A percentile compares a stretch with the other conserved stretches of the same genome.
Conservation (phyloP, 2,329 filamentous ascomycete genomes). For the Chaetoscypha palmicola region DNA sequence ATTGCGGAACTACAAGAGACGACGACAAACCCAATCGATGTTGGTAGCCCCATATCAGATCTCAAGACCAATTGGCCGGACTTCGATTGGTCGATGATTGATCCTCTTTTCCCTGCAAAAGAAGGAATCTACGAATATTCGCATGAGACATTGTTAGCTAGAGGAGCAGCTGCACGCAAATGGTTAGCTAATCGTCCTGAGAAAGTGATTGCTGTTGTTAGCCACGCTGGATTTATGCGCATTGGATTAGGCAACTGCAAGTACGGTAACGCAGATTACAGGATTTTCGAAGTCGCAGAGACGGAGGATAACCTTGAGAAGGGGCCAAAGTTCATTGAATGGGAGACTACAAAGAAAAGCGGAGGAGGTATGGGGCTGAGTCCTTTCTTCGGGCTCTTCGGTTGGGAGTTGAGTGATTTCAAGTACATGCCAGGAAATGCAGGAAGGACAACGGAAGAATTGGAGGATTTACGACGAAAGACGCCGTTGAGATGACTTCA, state of each 20-base stretch:
- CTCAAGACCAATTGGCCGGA: constrained; percentile 8
- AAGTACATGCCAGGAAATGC: constrained; percentile 11
- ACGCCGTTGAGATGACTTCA: constrained; percentile 2
- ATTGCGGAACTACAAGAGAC: constrained; percentile 14
- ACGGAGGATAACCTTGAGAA: constrained; percentile 1
- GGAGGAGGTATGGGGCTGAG: constrained; percentile 13
- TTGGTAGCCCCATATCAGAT: constrained; percentile 7
- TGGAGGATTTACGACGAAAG: background rate
- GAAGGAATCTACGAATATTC: constrained; percentile 12
- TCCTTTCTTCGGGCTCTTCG: constrained; percentile 9
- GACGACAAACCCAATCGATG: constrained; percentile 12
- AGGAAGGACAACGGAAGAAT: constrained; percentile 1
- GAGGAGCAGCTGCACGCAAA: constrained; percentile 6
- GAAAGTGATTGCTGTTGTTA: constrained; percentile 16
- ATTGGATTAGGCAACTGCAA: constrained; percentile 12
- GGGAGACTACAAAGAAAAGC: constrained; percentile 10
- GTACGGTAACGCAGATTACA: constrained; percentile 14
- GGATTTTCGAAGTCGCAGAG: constrained; percentile 13
- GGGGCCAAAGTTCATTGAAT: constrained; percentile 8
- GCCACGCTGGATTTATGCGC: constrained; percentile 14
- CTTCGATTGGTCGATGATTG: constrained; percentile 9
- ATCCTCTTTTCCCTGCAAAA: constrained; percentile 11
- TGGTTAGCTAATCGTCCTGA: constrained; percentile 9
- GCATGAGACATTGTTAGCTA: constrained; percentile 4
- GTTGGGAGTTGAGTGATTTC: constrained; percentile 13